Evolutionary conservation across 2,329 filamentous ascomycete genomes (phyloP).

Genomic region (Kalaharituber pfeilii): DNA sequence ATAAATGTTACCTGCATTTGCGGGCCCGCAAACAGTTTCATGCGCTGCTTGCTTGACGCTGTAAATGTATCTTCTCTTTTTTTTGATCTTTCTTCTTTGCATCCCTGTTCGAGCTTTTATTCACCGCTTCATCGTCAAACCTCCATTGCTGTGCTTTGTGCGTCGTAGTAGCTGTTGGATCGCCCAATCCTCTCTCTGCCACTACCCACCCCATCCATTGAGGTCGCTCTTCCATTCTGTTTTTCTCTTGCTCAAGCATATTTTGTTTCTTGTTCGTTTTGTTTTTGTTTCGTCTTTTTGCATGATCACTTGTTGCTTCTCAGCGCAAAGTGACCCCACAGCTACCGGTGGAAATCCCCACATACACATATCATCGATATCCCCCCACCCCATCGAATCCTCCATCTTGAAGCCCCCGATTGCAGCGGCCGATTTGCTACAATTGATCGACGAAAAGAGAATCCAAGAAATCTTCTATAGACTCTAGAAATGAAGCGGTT

Average conservation of each 20-base stretch:
- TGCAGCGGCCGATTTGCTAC: not conserved
- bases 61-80: not conserved
- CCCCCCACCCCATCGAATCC: not conserved
- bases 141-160: too few relatives aligned
- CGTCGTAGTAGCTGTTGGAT: too few relatives aligned
- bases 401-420: not conserved
- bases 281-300: not conserved
- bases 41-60: too few relatives aligned
- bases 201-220: not conserved
- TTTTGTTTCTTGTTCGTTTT: not conserved
- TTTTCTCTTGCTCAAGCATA: not conserved
- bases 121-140: too few relatives aligned
- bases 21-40: too few relatives aligned
- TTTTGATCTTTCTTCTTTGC: too few relatives aligned
- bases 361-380: not conserved
- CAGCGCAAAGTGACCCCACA: not conserved
- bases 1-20: not conserved
- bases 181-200: not conserved
- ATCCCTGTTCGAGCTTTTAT: too few relatives aligned
- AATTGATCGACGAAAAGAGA: not conserved
- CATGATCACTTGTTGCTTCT: too few relatives aligned
- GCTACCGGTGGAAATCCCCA: not conserved
- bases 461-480: not conserved
- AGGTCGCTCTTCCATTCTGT: not conserved
- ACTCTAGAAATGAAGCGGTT: not conserved